These are phyloP conservation scores for Dactylellina drechsleri DNA, from an alignment of 2,329 filamentous ascomycete genomes.

Conservation along the genomic window DNA sequence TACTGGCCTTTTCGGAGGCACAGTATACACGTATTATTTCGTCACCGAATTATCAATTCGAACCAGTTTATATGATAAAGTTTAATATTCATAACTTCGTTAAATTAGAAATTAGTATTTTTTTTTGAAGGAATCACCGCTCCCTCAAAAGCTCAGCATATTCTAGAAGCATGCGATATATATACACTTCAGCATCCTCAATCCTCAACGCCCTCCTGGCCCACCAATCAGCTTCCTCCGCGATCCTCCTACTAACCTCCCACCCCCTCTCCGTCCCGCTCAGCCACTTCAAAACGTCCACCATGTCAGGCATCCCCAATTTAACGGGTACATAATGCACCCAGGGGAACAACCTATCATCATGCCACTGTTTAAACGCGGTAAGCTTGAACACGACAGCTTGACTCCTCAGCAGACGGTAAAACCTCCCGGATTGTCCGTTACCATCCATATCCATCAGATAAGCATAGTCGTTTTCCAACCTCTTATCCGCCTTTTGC, in stretches of 20 bases:
- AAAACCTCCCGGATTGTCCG: conserved; percentile 68
- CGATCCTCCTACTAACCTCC: conserved; percentile 66
- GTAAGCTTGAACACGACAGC: conserved; percentile 67
- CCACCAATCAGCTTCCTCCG: conserved; percentile 69
- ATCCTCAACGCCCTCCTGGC: conserved; percentile 67
- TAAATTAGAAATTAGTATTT: too few relatives aligned
- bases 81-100: too few relatives aligned
- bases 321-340: conserved; percentile 69
- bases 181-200: conserved; percentile 70
- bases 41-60: too few relatives aligned
- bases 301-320: conserved; percentile 65
- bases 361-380: conserved; percentile 69
- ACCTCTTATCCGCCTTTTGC: background rate
- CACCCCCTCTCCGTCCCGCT: conserved; percentile 65
- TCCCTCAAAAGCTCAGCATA: conserved; percentile 59
- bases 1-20: too few relatives aligned
- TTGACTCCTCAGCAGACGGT: conserved; percentile 65
- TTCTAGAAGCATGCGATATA: conserved; percentile 72
- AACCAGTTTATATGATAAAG: too few relatives aligned
- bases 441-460: conserved; percentile 69
- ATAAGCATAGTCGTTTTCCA: conserved; percentile 25
- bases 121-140: background rate
- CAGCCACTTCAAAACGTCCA: conserved; percentile 66
- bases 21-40: too few relatives aligned
- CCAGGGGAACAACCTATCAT: conserved; percentile 69